Conservation (phyloP, 345 rosid genomes). For the Luvunga scandens region DNA sequence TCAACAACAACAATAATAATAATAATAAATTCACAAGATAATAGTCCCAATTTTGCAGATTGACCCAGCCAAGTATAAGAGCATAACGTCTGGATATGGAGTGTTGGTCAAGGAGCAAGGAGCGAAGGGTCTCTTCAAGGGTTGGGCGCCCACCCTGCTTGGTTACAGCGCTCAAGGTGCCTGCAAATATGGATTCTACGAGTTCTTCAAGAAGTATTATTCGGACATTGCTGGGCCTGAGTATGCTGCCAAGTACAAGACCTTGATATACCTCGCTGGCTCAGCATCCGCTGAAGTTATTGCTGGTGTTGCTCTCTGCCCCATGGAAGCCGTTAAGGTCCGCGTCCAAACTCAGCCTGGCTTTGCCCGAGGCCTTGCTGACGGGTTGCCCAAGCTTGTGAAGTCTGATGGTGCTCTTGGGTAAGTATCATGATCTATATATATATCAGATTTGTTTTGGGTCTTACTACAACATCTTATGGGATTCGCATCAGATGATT, state of each 20-base stretch:
- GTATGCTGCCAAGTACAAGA: conserved; percentile 76
- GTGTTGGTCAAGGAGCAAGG: conserved; percentile 84
- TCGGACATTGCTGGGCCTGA: conserved; percentile 96
- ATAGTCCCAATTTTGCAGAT: conserved; percentile 45
- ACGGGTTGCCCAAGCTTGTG: conserved; percentile 85
- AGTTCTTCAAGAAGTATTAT: conserved; percentile 88
- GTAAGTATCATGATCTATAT: conserved; percentile 26
- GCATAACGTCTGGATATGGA: conserved; percentile 73
- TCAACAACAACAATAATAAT: too few relatives aligned
- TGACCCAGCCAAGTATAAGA: conserved; percentile 82
- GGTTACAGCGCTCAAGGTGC: conserved; percentile 99
- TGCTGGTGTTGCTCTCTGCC: conserved; percentile 92
- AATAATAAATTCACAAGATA: too few relatives aligned
- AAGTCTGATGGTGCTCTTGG: conserved; percentile 72
- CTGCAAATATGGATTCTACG: conserved; percentile 82
- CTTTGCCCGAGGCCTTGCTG: conserved; percentile 85
- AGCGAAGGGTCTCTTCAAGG: conserved; percentile 67
- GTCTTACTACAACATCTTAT: too few relatives aligned
- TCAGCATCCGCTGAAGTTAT: conserved; percentile 92
- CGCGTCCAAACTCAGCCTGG: conserved; percentile 97
- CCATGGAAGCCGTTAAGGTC: conserved; percentile 94
- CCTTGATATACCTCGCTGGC: conserved; percentile 88
- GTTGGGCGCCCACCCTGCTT: conserved; percentile 90
- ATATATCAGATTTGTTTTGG: too few relatives aligned
- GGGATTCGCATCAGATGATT: too few relatives aligned